Evolutionary conservation across 2,329 filamentous ascomycete genomes (phyloP).

Genomic region (Cercospora sp.): DNA sequence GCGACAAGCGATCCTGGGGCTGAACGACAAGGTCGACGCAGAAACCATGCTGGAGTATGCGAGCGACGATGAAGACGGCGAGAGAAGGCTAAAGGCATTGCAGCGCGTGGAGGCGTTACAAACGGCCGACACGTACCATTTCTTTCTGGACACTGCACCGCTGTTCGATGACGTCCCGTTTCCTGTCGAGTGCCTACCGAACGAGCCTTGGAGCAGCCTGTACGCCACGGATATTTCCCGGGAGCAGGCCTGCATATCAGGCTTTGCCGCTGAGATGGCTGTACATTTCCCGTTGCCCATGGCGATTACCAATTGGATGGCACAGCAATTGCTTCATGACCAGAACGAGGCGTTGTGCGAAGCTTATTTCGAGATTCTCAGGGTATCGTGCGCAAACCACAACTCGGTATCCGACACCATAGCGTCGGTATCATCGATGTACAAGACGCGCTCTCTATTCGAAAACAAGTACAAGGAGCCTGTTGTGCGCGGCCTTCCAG

Average conservation of each 20-base stretch:
- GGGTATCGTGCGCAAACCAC: constrained; percentile 19
- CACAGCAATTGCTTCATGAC: constrained; percentile 40
- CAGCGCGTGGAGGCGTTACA: constrained; percentile 61
- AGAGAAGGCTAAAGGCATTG: constrained; percentile 59
- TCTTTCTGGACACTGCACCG: constrained; percentile 49
- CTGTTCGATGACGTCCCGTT: constrained; percentile 30
- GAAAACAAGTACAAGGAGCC: constrained; percentile 19
- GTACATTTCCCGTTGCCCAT: constrained; percentile 41
- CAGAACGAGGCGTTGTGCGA: constrained; percentile 40
- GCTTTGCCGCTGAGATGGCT: constrained; percentile 46
- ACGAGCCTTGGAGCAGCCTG: constrained; percentile 38
- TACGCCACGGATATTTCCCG: constrained; percentile 39
- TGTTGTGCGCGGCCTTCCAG: constrained; percentile 16
- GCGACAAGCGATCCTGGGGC: constrained; percentile 10
- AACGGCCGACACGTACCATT: constrained; percentile 57
- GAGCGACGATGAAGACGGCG: constrained; percentile 46
- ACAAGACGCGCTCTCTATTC: constrained; percentile 27
- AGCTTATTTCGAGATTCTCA: constrained; percentile 38
- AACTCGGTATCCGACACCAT: constrained; percentile 23
- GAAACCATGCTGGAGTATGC: constrained; percentile 46
- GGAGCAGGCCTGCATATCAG: constrained; percentile 46
- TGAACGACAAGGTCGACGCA: constrained; percentile 20
- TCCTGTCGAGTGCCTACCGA: constrained; percentile 34
- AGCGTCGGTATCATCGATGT: constrained; percentile 25
- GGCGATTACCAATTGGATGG: constrained; percentile 47